These are phyloP conservation scores for Yarrowia yakushimensis DNA, from an alignment of 805 yeast species.

Conservation along the genomic window DNA sequence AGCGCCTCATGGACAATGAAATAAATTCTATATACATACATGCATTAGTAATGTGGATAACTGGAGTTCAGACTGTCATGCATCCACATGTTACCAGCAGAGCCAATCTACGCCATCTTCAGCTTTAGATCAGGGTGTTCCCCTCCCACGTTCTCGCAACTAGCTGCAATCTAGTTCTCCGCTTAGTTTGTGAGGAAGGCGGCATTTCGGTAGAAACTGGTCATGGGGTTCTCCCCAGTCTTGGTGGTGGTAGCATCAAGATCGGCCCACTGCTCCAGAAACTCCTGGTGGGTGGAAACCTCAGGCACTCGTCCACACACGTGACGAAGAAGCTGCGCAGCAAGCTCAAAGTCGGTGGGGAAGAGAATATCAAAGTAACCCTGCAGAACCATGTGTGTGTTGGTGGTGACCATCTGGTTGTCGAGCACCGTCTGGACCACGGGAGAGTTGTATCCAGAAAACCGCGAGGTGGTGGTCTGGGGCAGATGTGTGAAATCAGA, in stretches of 20 bases:
- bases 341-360: constrained; percentile 69
- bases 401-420: constrained; percentile 62
- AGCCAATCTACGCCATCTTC: not conserved
- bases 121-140: not conserved
- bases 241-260: constrained; percentile 61
- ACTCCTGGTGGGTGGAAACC: constrained; percentile 58
- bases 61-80: not conserved
- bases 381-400: constrained; percentile 77
- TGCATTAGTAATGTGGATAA: not conserved
- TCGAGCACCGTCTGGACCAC: constrained; percentile 75
- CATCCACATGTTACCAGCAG: too few species aligned
- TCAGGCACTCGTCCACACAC: constrained; percentile 59
- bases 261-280: constrained; percentile 69
- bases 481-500: constrained; percentile 58
- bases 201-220: constrained; percentile 71
- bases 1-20: not conserved
- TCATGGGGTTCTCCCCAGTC: constrained; percentile 81
- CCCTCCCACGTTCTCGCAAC: too few species aligned
- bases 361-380: constrained; percentile 86
- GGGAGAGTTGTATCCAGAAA: constrained; percentile 63
- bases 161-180: too few species aligned
- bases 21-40: not conserved
- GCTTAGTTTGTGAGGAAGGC: constrained; percentile 45
- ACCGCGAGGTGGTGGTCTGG: constrained; percentile 11
- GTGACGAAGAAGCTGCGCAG: constrained; percentile 57